Conservation (phyloP, 2,329 filamentous ascomycete species). For the Cyanodermella asteris region DNA sequence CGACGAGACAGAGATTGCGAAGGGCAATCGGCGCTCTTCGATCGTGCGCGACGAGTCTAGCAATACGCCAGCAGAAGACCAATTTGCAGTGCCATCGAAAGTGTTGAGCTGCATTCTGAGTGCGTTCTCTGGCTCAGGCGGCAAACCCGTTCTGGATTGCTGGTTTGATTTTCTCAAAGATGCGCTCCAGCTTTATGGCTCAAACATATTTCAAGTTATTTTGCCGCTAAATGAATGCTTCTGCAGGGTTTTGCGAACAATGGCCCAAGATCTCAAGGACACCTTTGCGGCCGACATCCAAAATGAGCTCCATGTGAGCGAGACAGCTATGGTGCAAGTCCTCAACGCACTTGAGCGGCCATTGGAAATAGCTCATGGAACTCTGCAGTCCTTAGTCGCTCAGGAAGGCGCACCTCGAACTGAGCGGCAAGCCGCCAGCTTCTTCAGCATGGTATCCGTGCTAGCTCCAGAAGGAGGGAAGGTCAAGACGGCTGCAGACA, state of each 20-base stretch:
- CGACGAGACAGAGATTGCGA: no score
- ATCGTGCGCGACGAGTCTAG: no score
- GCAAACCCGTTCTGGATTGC: slow-evolving; percentile 61
- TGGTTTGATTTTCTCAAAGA: slow-evolving; percentile 77
- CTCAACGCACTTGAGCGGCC: no score
- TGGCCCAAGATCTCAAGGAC: slow-evolving; percentile 48
- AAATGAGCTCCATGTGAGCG: slow-evolving; percentile 11
- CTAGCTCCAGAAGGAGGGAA: slow-evolving; percentile 61
- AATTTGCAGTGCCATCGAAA: slow-evolving; percentile 19
- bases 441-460: slow-evolving; percentile 84
- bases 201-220: slow-evolving; percentile 71
- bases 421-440: no score
- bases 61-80: no score
- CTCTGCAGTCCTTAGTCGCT: no score
- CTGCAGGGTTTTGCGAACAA: slow-evolving; percentile 51
- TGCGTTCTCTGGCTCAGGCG: no score
- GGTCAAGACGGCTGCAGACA: slow-evolving; percentile 65
- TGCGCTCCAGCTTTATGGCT: slow-evolving; percentile 63
- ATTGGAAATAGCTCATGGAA: no score
- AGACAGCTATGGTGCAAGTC: no score
- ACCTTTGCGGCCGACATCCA: slow-evolving; percentile 31
- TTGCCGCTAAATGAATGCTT: slow-evolving; percentile 81
- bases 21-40: no score
- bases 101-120: no score
- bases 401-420: no score